phyloP scores from a whole-genome alignment of 306 rosid species.

The Prunus kanzakura region DNA sequence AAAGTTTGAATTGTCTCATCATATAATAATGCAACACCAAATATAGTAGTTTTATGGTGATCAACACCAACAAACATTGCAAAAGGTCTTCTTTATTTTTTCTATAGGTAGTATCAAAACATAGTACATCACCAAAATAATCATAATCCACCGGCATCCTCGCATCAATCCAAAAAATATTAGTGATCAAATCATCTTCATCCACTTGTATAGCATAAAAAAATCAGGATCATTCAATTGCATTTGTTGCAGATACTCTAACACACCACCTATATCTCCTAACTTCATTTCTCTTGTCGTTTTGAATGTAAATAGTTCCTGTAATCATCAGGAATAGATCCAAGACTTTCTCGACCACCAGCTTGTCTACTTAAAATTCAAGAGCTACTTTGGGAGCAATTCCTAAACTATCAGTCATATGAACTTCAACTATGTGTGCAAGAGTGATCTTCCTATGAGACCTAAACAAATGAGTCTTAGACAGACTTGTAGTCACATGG shows the following conservation, averaged over 20 bases:
- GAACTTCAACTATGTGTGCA: no score
- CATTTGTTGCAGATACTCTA: conserved; percentile 3
- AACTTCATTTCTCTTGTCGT: background rate
- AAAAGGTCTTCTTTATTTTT: background rate
- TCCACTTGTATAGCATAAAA: no score
- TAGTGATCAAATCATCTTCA: no score
- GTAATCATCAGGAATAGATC: background rate
- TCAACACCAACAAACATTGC: background rate
- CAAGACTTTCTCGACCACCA: background rate
- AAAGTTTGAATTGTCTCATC: background rate
- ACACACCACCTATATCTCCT: background rate
- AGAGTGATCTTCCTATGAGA: no score
- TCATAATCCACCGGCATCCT: no score
- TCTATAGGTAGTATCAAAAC: no score
- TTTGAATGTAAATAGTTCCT: background rate
- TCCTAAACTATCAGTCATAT: no score
- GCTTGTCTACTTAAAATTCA: background rate
- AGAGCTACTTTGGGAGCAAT: no score
- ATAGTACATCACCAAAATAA: no score
- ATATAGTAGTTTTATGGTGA: background rate
- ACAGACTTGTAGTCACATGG: no score
- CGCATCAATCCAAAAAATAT: no score
- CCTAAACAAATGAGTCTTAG: no score
- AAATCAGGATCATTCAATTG: background rate
- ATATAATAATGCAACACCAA: background rate